Conservation (phyloP, 1,284 basidiomycete genomes). For the Tilletia walkeri region DNA sequence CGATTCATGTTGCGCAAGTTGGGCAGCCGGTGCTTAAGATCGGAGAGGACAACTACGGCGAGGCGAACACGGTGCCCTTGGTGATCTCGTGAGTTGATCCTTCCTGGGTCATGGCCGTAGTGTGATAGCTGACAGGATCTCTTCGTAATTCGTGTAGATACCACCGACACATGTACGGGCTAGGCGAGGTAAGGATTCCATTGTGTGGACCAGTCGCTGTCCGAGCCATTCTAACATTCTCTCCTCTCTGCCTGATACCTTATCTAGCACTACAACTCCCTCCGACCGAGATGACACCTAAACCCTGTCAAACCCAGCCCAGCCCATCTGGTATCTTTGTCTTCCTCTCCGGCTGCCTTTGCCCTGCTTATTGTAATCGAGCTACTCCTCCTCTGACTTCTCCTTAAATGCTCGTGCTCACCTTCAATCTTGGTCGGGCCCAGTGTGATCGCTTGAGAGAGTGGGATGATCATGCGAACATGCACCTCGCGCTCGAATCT, state of each 20-base stretch:
- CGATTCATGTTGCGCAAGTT: slow-evolving; percentile 88
- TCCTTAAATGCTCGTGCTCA: too few species aligned
- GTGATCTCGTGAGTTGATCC: slow-evolving; percentile 32
- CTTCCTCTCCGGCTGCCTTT: not conserved
- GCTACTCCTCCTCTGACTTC: too few species aligned
- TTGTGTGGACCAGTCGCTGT: not conserved
- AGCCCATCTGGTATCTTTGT: not conserved
- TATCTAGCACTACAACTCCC: slow-evolving; percentile 48
- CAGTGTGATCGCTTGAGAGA: not conserved
- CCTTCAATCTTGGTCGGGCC: too few species aligned
- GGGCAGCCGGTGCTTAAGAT: slow-evolving; percentile 69
- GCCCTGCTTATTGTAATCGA: too few species aligned
- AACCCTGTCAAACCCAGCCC: not conserved
- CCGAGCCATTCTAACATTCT: not conserved
- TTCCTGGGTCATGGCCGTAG: not conserved
- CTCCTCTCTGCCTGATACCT: not conserved
- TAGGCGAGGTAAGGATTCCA: slow-evolving; percentile 39
- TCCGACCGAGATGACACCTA: slow-evolving; percentile 26
- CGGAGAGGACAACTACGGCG: slow-evolving; percentile 66
- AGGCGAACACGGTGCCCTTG: slow-evolving; percentile 21
- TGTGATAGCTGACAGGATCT: not conserved
- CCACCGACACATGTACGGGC: slow-evolving; percentile 51
- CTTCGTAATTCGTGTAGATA: slow-evolving; percentile 22
- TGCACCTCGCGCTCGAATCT: not conserved
- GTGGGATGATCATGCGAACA: not conserved